Evolutionary conservation across 2,329 filamentous ascomycete genomes (phyloP).

Genomic region (Bertia moriformis): DNA sequence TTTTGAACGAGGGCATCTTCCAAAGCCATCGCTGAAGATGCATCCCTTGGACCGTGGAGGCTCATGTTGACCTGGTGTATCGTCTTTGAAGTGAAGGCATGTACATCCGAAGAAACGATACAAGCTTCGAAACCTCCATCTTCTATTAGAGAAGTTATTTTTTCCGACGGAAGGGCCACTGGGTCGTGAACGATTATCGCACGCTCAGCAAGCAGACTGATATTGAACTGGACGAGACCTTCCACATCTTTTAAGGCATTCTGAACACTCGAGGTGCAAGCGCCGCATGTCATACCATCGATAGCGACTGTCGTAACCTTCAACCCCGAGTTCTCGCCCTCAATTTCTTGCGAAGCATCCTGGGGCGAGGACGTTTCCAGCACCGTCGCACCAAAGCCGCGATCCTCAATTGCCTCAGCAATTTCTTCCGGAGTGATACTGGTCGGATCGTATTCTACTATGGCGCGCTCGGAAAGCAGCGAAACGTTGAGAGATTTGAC

Average conservation of each 20-base stretch:
- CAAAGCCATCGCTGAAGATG: slow-evolving; percentile 55
- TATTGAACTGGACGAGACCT: slow-evolving; percentile 79
- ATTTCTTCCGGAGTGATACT: slow-evolving; percentile 36
- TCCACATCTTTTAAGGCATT: slow-evolving; percentile 63
- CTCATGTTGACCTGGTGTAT: slow-evolving; percentile 53
- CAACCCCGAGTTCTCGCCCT: slow-evolving; percentile 19
- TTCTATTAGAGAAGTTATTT: slow-evolving; percentile 72
- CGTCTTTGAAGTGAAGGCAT: slow-evolving; percentile 32
- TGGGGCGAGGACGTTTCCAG: slow-evolving; percentile 50
- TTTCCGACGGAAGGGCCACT: slow-evolving; percentile 51
- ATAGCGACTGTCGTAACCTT: slow-evolving; percentile 75
- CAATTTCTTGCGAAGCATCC: slow-evolving; percentile 10
- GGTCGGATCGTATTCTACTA: slow-evolving; percentile 62
- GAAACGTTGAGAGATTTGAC: slow-evolving; percentile 70
- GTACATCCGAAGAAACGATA: slow-evolving; percentile 62
- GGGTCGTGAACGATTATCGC: slow-evolving; percentile 78
- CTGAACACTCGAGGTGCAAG: slow-evolving; percentile 86
- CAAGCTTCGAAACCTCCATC: slow-evolving; percentile 78
- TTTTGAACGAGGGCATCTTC: slow-evolving; percentile 52
- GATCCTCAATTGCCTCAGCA: slow-evolving; percentile 47
- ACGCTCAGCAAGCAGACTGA: slow-evolving; percentile 82
- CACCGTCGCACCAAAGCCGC: slow-evolving; percentile 69
- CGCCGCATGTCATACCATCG: slow-evolving; percentile 94
- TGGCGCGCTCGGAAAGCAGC: slow-evolving; percentile 68
- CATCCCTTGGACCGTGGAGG: slow-evolving; percentile 65